Conservation (phyloP, 2,329 filamentous ascomycete species). For the Cryphonectria parasitica region DNA sequence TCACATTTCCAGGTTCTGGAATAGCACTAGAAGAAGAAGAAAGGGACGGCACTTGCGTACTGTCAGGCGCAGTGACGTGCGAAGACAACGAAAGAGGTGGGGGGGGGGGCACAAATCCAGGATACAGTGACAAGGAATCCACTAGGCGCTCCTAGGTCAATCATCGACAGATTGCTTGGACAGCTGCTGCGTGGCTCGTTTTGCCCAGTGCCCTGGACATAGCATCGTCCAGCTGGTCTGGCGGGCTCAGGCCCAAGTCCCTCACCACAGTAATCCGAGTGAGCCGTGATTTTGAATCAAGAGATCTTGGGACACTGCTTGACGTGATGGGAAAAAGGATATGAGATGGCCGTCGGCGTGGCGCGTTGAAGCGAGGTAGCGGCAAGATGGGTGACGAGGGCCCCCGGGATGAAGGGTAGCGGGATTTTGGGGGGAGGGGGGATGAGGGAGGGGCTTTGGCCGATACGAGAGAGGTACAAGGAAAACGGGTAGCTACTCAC, state of each 20-base stretch:
- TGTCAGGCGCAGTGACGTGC: conserved; percentile 6
- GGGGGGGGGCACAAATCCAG: background rate
- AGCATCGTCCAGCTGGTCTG: background rate
- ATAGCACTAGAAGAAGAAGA: background rate
- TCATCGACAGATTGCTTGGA: background rate
- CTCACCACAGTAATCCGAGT: background rate
- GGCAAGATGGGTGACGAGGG: conserved; percentile 6
- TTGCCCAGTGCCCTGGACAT: background rate
- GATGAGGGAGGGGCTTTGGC: conserved; percentile 21
- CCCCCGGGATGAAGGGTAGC: background rate
- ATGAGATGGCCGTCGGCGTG: background rate
- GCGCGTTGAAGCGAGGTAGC: conserved; percentile 20
- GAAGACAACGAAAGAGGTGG: background rate
- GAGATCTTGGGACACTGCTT: background rate
- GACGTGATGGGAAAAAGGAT: background rate
- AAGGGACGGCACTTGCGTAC: conserved; percentile 4
- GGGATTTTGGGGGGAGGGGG: background rate
- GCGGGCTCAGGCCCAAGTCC: background rate
- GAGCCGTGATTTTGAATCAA: background rate
- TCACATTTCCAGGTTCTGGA: conserved; percentile 8
- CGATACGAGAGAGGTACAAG: conserved; percentile 38
- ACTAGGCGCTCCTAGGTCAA: background rate
- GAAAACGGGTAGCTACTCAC: conserved; percentile 53
- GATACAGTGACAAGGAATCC: background rate
- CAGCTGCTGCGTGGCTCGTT: background rate